Conservation (phyloP, 345 rosid genomes). For the Corymbia maculata region DNA sequence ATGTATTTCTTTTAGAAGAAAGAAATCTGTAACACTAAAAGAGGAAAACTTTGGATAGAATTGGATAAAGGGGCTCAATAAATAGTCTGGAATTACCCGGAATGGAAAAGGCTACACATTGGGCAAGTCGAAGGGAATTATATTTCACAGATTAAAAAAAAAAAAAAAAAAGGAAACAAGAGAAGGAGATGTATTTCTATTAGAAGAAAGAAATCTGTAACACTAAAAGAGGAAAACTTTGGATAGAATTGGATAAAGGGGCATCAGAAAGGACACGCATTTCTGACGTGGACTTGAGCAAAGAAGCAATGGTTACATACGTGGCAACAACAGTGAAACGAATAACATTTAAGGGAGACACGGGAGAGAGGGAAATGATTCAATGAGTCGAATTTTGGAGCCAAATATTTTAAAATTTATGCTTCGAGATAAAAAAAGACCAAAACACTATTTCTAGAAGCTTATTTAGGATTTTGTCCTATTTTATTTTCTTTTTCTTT, state of each 20-base stretch:
- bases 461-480: no score
- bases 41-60: neutral
- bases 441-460: no score
- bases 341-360: neutral
- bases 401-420: no score
- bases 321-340: neutral
- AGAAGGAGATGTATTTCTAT: neutral
- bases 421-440: no score
- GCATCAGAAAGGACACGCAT: neutral
- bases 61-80: neutral
- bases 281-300: neutral
- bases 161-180: no score
- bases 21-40: neutral
- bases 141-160: no score
- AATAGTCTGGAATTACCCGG: no score
- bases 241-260: neutral
- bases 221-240: neutral
- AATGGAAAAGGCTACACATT: neutral
- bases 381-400: no score
- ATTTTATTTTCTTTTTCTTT: no score
- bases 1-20: neutral
- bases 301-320: neutral
- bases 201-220: neutral
- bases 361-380: no score
- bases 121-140: neutral